phyloP scores from a whole-genome alignment of 2,329 filamentous ascomycete genomes.

The Apiospora arundinis region DNA sequence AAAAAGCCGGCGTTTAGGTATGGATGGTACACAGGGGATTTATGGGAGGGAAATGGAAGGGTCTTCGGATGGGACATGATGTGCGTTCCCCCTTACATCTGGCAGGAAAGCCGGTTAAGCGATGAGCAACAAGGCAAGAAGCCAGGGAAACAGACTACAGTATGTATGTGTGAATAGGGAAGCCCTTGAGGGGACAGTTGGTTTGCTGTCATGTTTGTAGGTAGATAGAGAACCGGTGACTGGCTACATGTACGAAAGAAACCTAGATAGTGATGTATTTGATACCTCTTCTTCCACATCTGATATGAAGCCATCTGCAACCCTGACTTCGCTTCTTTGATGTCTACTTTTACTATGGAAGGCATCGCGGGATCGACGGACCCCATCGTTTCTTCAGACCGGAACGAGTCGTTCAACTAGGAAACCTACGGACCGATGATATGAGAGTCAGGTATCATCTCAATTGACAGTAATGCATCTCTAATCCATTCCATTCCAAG shows the following conservation, averaged over 20 bases:
- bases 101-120: not conserved
- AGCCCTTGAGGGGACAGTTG: not conserved
- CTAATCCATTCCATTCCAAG: no score
- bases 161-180: not conserved
- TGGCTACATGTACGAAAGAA: not conserved
- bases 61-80: not conserved
- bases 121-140: not conserved
- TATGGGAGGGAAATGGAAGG: not conserved
- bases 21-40: not conserved
- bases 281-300: not conserved
- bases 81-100: not conserved
- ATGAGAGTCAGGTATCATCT: no score
- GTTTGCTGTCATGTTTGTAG: not conserved
- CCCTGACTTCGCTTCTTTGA: not conserved
- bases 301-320: not conserved
- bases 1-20: conserved; percentile 12
- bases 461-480: no score
- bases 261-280: conserved; percentile 1
- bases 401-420: no score
- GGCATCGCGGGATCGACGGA: not conserved
- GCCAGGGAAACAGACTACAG: not conserved
- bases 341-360: not conserved
- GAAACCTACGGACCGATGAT: no score
- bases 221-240: not conserved
- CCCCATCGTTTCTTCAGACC: not conserved